Evolutionary conservation across 2,329 filamentous ascomycete species (phyloP), one percentile per base, ranked within the genome.

Genomic region (Fusarium liriodendri): DNA sequence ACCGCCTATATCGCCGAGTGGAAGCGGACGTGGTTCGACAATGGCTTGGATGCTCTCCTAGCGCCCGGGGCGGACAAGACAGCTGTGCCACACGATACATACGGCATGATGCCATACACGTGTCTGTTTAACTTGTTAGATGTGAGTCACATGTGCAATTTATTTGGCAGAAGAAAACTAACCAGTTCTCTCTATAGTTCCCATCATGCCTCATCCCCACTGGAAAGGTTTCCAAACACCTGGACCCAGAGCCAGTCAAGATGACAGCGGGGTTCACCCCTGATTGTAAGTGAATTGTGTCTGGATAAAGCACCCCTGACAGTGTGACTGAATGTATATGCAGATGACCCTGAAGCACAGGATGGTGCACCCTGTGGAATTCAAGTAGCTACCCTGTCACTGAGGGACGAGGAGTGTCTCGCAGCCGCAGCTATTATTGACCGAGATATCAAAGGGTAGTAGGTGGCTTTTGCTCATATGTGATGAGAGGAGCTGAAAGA

Each of bases 381-480:
- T 32, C 38, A 60, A 45, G 58, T 60, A 6, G 32, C n/a, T 22
- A 45, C 37, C 6, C n/a, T n/a, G 38, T 45, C 58, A 20, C 11
- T 60, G 38, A 60, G 38, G 38, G 58, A 42, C 3, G 58, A 60
- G 27, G 58, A 60, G 38, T 60, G 58, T 32, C 58, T 60, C 33
- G 58, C n/a, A 6, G 58, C 58, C 3, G 58, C 58, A 13, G 14
- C 5, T 33, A 60, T 60, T 32, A 45, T 60, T 8, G 58, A 42
- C 14, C 32, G 58, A n/a, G 58, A 45, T n/a, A 60, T 60, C 3
- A 60, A 60, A 29, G 32, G n/a, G 16, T 10, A 8, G 8, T 7
- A 20, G 18, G 4, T 13, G n/a, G 16, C 22, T 37, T 35, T 33
- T 25, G 25, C 25, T n/a, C 33, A 38, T 10, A 38, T 58, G 14